Evolutionary conservation across 352 stramenopile genomes (phyloP), one percentile per base, ranked within the genome.

Genomic region (Aphanomyces astaci): DNA sequence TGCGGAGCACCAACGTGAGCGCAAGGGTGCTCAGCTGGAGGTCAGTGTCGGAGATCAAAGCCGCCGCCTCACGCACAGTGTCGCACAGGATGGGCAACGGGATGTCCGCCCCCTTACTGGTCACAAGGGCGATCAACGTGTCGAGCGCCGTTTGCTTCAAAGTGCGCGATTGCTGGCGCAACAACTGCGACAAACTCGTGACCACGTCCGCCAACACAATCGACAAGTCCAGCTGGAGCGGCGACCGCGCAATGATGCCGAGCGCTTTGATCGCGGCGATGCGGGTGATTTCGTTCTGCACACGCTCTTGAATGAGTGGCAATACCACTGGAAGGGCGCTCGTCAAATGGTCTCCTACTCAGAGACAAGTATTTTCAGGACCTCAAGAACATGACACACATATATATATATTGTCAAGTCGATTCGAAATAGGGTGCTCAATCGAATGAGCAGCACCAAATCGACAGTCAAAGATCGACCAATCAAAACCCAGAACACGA

Each of bases 231-330:
- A 99, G 75, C 19, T 79, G 69, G 1, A 95, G 70, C 49, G 87
- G 87, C 4, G 91, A 95, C 4, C 78, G 79, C 25, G 91, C 94
- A 71, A 98, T 96, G 17, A 78, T 77, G 15, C 80, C 86, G 24
- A 99, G 82, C 2, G 95, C 95, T 77, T 98, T 98, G 72, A 99
- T 98, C 19, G 94, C 97, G 53, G 96, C 82, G 40, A 98, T 87
- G 22, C 97, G 90, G 22, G 96, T 99, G 63, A 98, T 98, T 77
- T 99, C 97, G 75, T 99, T 99, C 65, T 95, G 92, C 9, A 99
- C 81, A 59, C 95, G 89, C 67, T 99, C 96, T 75, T 98, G 93
- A 7, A 99, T 75, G 15, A 99, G 71, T 15, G 82, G 81, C 24
- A 98, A 92, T 51, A 98, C 81, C 64, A 90, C 83, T 19, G 78